Evolutionary conservation across 2,329 filamentous ascomycete genomes (phyloP), one percentile per base, ranked within the genome.

Genomic region (Westerdykella sp.): DNA sequence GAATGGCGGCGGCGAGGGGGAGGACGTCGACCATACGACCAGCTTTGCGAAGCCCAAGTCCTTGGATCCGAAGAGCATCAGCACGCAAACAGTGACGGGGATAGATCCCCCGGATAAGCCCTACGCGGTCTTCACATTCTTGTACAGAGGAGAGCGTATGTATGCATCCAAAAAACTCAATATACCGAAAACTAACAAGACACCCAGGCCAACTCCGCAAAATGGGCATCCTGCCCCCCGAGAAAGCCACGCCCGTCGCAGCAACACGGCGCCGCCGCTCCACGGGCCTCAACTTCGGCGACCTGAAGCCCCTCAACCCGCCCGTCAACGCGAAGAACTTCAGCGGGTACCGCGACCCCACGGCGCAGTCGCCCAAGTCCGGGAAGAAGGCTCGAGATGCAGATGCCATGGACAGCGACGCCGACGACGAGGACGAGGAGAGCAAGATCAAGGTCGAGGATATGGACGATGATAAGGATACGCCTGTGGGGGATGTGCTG

Each of bases 1-100:
- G 45, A 73, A 73, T 34, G 70, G 69, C 22, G 76, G 73, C 6
- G 78, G 74, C 40, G 80, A 75, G 22, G 80, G 85, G 47, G 86
- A 90, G 56, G 88, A 95, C 59, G 80, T 96, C 44, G 93, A 97
- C 69, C 93, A 98, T 65, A 97, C 93, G 2, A 97, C 93, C 6
- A 95, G 90, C 63, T 97, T 97, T 68, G 91, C 91, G 9, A 95
- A 96, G 70, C 91, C 90, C 12, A 97, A 96, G 75, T 85, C 88
- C 1, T 76, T 96, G 41, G 94, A 97, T 70, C 91, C 91, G 0
- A 96, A 96, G 71, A 89, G 88, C 2, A 98, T 98, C 62, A 97
- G 90, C 62, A 98, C 93, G 2, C 93, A 98, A 70, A 98, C 93
- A 0, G 93, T 98, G n/a, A 97, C 93, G 7, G 93, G 91, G 14